Percentiles rank a stretch among this genome's conserved stretches.
phyloP scores from a whole-genome alignment of 2,329 filamentous ascomycete species.

The Alternaria consortialis region DNA sequence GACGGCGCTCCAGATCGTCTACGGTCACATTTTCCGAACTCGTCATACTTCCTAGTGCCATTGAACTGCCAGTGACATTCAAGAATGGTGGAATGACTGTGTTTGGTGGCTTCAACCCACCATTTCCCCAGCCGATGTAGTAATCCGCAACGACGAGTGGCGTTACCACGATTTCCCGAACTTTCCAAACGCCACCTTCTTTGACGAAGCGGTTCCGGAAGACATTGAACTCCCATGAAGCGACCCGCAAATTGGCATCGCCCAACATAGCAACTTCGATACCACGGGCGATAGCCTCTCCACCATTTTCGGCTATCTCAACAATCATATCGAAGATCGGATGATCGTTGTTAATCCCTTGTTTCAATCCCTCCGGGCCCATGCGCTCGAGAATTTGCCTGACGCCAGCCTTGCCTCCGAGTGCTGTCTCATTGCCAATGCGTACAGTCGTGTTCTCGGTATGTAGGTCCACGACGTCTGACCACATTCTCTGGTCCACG shows the following conservation, averaged over 20 bases:
- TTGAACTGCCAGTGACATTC: slow-evolving; percentile 2
- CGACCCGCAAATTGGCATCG: slow-evolving; percentile 25
- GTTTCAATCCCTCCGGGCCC: slow-evolving; percentile 31
- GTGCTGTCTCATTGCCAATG: slow-evolving; percentile 14
- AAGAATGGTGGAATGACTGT: slow-evolving; percentile 26
- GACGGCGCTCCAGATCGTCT: slow-evolving; percentile 26
- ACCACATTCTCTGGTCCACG: slow-evolving; percentile 39
- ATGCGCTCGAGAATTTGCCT: slow-evolving; percentile 29
- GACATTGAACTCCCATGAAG: slow-evolving; percentile 39
- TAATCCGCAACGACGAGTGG: slow-evolving; percentile 35
- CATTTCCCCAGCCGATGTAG: slow-evolving; percentile 33
- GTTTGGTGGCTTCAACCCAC: slow-evolving; percentile 20
- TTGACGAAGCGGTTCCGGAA: slow-evolving; percentile 34
- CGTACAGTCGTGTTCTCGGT: slow-evolving; percentile 20
- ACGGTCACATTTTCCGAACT: slow-evolving; percentile 6
- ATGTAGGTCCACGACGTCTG: slow-evolving; percentile 26
- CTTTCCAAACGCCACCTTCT: slow-evolving; percentile 29
- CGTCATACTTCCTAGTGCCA: neutral
- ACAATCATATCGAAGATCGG: slow-evolving; percentile 38
- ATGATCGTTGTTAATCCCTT: slow-evolving; percentile 37
- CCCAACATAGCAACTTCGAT: slow-evolving; percentile 37
- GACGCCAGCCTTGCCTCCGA: slow-evolving; percentile 24
- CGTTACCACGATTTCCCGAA: slow-evolving; percentile 26
- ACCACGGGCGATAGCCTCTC: slow-evolving; percentile 29
- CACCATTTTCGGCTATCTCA: slow-evolving; percentile 22